A percentile compares a stretch with the other conserved stretches of the same genome.
Conservation (phyloP, 2,329 filamentous ascomycete genomes). For the Teratosphaeria pseudoeucalypti region DNA sequence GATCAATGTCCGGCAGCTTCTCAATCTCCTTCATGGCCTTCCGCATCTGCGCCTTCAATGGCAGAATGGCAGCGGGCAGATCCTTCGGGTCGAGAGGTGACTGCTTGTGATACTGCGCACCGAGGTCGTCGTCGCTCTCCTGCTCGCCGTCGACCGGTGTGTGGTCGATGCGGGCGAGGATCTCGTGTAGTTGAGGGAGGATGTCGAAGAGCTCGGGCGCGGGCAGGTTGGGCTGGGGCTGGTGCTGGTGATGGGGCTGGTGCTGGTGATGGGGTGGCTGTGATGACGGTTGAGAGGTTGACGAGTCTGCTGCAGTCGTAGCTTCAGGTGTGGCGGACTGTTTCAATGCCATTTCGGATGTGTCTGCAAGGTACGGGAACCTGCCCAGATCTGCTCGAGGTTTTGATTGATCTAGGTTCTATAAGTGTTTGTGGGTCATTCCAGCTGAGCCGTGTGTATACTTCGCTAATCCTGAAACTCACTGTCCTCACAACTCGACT, state of each 20-base stretch:
- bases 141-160: background rate
- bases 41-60: slow-evolving; percentile 66
- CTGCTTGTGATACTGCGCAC: slow-evolving; percentile 11
- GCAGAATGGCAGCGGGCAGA: slow-evolving; percentile 65
- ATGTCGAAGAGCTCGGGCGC: slow-evolving; percentile 77
- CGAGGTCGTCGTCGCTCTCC: slow-evolving; percentile 15
- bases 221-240: slow-evolving; percentile 40
- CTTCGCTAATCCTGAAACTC: background rate
- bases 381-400: slow-evolving; percentile 6
- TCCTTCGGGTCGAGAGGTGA: slow-evolving; percentile 57
- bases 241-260: background rate
- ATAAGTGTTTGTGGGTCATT: background rate
- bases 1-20: slow-evolving; percentile 58
- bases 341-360: background rate
- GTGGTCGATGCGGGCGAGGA: slow-evolving; percentile 58
- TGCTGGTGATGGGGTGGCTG: background rate
- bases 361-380: background rate
- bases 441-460: background rate
- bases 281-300: slow-evolving; percentile 3
- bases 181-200: slow-evolving; percentile 67
- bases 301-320: slow-evolving; percentile 2
- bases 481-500: background rate
- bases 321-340: background rate
- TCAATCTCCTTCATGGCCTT: slow-evolving; percentile 59
- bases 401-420: background rate